Base-by-base conservation (phyloP, 2,329 filamentous ascomycete genomes). In the Bipolaris bicolor region DNA sequence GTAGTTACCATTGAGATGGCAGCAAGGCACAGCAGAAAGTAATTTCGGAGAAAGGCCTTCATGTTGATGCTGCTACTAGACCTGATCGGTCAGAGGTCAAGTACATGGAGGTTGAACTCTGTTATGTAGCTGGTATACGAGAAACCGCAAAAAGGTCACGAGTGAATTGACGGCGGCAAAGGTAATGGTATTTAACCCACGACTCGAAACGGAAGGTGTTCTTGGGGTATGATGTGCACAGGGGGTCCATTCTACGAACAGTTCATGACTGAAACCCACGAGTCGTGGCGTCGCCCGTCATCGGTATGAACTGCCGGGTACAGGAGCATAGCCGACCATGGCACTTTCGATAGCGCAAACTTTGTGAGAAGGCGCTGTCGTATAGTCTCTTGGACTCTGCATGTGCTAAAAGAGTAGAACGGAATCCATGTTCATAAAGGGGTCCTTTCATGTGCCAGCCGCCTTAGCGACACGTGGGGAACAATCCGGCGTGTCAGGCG, bases 271-370 rank as follows among this genome's bases (percentile, higher is more conserved):
- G 45, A 40, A 52, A 46, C 16, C n/a, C 48, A 39, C 39, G 56
- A 57, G 37, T 44, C 58, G 49, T 63, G 33, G 34, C 4, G 15
- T 36, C 2, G 15, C 11, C 40, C 40, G 20, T 33, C 4, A 41
- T 39, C 49, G 40, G 48, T 15, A 47, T 22, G 10, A 36, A 52
- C 15, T 56, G 53, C 53, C 53, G 53, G 29, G 48, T 46, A 18
- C 33, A 56, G 39, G 34, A 44, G 29, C 20, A 15, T 22, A 34
- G 24, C 24, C 34, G 53, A 45, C 49, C 22, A 46, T 52, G 49
- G 41, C 24, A 52, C 10, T 40, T 56, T 39, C 53, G 34, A 56
- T 56, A 52, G 53, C 41, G 48, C 36, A 34, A 52, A 56, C 41
- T 36, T 34, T 56, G 24, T 41, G 24, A 52, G 34, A 7, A 45